These are phyloP conservation scores for Pythium oligandrum DNA, from an alignment of 352 stramenopile genomes.

Conservation along the genomic window DNA sequence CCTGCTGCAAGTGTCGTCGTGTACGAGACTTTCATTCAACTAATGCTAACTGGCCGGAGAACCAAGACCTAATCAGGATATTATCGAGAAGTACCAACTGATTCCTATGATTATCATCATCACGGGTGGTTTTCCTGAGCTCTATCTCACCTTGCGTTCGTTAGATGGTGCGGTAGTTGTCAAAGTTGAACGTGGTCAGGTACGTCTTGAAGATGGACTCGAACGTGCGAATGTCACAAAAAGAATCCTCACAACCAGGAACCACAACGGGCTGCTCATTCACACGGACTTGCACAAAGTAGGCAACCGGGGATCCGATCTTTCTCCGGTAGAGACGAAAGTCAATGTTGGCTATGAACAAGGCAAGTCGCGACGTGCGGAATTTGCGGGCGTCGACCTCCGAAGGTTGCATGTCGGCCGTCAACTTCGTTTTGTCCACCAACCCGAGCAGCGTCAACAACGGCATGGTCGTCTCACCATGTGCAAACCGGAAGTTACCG, in stretches of 20 bases:
- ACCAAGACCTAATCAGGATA: too few species aligned
- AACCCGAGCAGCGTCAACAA: constrained; percentile 22
- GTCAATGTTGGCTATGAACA: constrained; percentile 19
- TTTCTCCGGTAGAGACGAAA: constrained; percentile 18
- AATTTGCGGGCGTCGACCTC: constrained; percentile 13
- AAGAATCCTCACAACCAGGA: constrained; percentile 12
- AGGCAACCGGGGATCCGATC: background rate
- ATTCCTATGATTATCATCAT: too few species aligned
- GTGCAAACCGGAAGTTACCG: constrained; percentile 23
- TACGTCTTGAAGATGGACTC: too few species aligned
- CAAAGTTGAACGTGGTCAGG: too few species aligned
- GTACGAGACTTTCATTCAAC: too few species aligned
- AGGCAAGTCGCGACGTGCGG: constrained; percentile 11
- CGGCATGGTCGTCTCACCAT: constrained; percentile 19
- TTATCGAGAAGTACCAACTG: too few species aligned
- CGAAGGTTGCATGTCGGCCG: background rate
- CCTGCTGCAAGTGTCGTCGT: too few species aligned
- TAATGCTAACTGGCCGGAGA: too few species aligned
- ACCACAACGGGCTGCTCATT: constrained; percentile 20
- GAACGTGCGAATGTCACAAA: constrained; percentile 1
- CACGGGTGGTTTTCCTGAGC: too few species aligned
- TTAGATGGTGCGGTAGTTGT: too few species aligned
- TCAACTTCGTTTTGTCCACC: constrained; percentile 15
- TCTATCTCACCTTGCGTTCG: too few species aligned
- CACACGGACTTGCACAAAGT: constrained; percentile 23